Evolutionary conservation across 495 filamentous ascomycete species (phyloP).

Genomic region (Bacidia gigantensis): DNA sequence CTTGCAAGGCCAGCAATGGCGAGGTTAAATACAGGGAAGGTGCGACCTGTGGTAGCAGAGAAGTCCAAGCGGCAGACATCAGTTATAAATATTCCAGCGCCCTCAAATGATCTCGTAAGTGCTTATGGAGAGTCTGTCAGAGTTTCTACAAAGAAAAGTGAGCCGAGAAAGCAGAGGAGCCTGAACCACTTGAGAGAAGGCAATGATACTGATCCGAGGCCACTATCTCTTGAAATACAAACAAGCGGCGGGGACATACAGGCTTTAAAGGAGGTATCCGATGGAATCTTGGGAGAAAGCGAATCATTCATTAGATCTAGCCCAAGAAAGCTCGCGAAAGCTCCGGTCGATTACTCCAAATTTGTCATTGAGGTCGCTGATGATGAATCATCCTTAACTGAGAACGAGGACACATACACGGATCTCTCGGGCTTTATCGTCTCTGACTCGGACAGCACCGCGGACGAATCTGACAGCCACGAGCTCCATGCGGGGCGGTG

Average conservation of each 20-base stretch:
- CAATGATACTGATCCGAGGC: conserved; percentile 27
- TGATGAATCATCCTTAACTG: not conserved
- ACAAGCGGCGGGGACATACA: no score
- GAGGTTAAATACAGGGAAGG: not conserved
- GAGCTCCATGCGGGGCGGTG: not conserved
- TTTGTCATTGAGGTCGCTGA: not conserved
- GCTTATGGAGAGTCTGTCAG: no score
- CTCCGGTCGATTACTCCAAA: conserved; percentile 5
- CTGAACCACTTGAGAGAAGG: conserved; percentile 18
- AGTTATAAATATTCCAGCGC: no score
- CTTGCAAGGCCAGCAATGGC: not conserved
- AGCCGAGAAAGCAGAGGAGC: conserved; percentile 5
- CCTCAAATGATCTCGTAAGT: no score
- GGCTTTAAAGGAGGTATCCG: conserved; percentile 14
- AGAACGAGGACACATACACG: conserved; percentile 9
- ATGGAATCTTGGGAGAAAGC: not conserved
- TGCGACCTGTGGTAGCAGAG: no score
- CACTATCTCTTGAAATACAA: no score
- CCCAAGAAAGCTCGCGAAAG: conserved; percentile 8
- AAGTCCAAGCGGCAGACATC: no score
- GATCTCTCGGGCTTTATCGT: conserved; percentile 26
- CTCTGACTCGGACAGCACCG: conserved; percentile 18
- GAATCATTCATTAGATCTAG: not conserved
- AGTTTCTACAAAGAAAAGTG: not conserved
- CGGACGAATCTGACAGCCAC: not conserved